Base-by-base conservation (phyloP, 2,329 filamentous ascomycete species). In the Scedosporium dehoogii region DNA sequence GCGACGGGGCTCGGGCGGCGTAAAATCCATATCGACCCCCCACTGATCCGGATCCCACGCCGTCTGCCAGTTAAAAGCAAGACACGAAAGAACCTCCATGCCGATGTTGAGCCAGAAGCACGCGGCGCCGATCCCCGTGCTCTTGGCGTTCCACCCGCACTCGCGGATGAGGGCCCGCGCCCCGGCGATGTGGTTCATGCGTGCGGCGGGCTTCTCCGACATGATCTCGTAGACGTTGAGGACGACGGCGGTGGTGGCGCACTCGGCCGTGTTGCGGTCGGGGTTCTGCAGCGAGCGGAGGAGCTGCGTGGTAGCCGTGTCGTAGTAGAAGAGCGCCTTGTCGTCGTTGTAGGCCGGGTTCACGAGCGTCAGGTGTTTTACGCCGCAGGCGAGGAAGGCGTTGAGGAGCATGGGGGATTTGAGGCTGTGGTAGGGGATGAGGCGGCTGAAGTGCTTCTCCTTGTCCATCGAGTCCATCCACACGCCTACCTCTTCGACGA, bases 381-480 rank as follows among this genome's bases (percentile, higher is more conserved):
- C 91, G 25, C 92, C 93, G 71, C 93, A 97, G 5, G 93, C 92
- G 38, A 97, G 78, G 65, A 96, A 88, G 0, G 93, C 91, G 70
- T 96, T 92, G 38, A 96, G 81, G 12, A 97, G 81, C 89, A 97
- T 92, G 0, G 91, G 88, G 63, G 94, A 90, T 62, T 86, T 83
- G 25, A 96, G 78, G 1, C 92, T 87, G 68, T 93, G 84, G 68
- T 91, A 92, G 0, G 93, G 92, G n/a, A 97, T 79, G 18, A 91
- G 78, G 58, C 89, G 84, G 25, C 90, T 91, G 72, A 97, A 97
- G 77, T 96, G 90, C 75, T 93, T 93, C 66, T 87, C 82, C 41
- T 85, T 82, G 75, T 96, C 91, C 78, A 97, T 86, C 51, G 87
- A 90, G 74, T 97, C 93, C 90, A 97, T 96, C 91, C 93, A 97